Evolutionary conservation across 805 yeast genomes (phyloP).

Genomic region (Osmozyma mogii): DNA sequence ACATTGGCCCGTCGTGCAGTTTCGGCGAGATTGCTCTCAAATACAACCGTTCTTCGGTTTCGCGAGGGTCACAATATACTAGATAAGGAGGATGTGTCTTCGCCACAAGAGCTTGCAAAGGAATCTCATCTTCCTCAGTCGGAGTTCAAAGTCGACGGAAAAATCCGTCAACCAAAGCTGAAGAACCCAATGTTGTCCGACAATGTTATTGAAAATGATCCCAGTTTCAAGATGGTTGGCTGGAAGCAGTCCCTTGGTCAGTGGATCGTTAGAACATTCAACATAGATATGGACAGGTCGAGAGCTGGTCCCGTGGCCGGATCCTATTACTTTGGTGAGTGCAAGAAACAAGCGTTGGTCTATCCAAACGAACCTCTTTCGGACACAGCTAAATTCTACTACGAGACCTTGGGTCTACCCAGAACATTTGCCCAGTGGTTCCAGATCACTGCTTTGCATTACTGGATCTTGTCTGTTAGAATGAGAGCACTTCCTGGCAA

Average conservation of each 20-base stretch:
- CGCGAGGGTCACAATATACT: no score
- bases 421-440: conserved; percentile 93
- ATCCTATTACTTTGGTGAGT: conserved; percentile 73
- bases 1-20: no score
- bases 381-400: conserved; percentile 74
- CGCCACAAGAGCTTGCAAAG: conserved; percentile 31
- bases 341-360: conserved; percentile 77
- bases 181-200: conserved; percentile 34
- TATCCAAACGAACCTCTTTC: conserved; percentile 67
- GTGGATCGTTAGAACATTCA: conserved; percentile 48
- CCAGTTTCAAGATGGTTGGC: conserved; percentile 27
- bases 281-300: conserved; percentile 83
- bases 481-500: conserved; percentile 95
- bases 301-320: conserved; percentile 96
- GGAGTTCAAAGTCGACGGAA: conserved; percentile 22
- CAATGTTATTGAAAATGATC: conserved; percentile 28
- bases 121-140: conserved; percentile 34
- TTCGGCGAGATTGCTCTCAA: no score
- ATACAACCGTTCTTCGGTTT: no score
- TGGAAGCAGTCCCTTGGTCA: conserved; percentile 51
- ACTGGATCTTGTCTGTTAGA: conserved; percentile 89
- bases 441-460: conserved; percentile 83
- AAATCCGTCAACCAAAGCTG: conserved; percentile 28
- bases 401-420: conserved; percentile 75
- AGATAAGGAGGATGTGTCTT: conserved; percentile 15